Conservation (phyloP, 805 yeast genomes). For the Naumovozyma castellii region DNA sequence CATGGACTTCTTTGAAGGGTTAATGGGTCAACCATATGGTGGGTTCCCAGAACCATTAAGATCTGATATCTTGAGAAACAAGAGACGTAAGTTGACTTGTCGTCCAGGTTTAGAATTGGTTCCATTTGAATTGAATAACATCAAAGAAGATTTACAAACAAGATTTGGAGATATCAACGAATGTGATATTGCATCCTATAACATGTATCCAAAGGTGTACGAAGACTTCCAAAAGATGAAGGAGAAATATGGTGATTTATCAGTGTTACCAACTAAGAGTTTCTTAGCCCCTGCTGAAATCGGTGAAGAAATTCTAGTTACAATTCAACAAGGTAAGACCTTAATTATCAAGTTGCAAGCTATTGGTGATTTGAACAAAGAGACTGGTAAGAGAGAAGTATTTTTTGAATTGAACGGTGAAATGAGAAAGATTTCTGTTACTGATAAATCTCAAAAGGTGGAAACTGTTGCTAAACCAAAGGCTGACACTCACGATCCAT, state of each 20-base stretch:
- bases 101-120: slow-evolving; percentile 86
- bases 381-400: slow-evolving; percentile 87
- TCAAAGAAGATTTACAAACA: slow-evolving; percentile 60
- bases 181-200: slow-evolving; percentile 83
- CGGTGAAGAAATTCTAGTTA: slow-evolving; percentile 78
- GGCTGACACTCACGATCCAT: slow-evolving; percentile 76
- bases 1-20: slow-evolving; percentile 93
- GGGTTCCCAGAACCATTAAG: slow-evolving; percentile 99
- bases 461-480: slow-evolving; percentile 78
- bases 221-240: slow-evolving; percentile 67
- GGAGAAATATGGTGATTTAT: slow-evolving; percentile 79
- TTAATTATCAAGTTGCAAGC: slow-evolving; percentile 85
- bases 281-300: slow-evolving; percentile 79
- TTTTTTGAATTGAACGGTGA: slow-evolving; percentile 97
- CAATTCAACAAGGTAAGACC: slow-evolving; percentile 88
- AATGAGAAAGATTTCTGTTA: slow-evolving; percentile 86
- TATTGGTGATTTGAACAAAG: slow-evolving; percentile 71
- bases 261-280: slow-evolving; percentile 83
- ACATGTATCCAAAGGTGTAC: slow-evolving; percentile 95
- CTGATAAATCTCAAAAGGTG: slow-evolving; percentile 74
- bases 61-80: slow-evolving; percentile 76
- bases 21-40: slow-evolving; percentile 97
- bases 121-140: slow-evolving; percentile 65
- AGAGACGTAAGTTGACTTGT: slow-evolving; percentile 75
- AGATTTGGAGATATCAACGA: slow-evolving; percentile 75